phyloP scores from a whole-genome alignment of 108 stramenopile species.

The Conticribra guillardii region DNA sequence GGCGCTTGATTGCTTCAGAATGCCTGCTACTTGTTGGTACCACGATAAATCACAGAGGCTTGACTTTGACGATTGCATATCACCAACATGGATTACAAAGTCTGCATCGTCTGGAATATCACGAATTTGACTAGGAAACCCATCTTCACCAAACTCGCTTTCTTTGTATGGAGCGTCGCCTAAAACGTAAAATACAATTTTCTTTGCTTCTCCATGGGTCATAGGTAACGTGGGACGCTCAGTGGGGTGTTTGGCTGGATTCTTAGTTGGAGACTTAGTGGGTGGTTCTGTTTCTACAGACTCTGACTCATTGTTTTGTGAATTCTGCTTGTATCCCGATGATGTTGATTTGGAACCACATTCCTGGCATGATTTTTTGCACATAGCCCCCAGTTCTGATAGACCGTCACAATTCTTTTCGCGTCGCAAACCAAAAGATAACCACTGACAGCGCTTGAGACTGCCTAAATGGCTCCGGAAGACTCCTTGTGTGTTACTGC shows the following conservation, averaged over 20 bases:
- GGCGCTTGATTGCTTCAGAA: slow-evolving; percentile 6
- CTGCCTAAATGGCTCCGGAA: slow-evolving; percentile 4
- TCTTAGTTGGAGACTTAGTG: background rate
- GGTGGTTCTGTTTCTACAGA: slow-evolving; percentile 1
- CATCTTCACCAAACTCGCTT: slow-evolving; percentile 6
- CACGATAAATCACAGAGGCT: slow-evolving; percentile 6
- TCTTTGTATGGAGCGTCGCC: slow-evolving; percentile 22
- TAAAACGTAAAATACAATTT: slow-evolving; percentile 15
- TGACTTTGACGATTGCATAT: slow-evolving; percentile 6
- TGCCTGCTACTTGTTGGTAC: slow-evolving; percentile 10
- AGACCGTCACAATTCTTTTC: slow-evolving; percentile 8
- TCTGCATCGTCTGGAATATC: slow-evolving; percentile 20
- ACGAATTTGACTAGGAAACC: slow-evolving; percentile 8
- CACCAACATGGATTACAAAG: slow-evolving; percentile 25
- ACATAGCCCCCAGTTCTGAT: slow-evolving; percentile 12
- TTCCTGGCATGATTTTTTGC: slow-evolving; percentile 5
- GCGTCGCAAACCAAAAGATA: background rate
- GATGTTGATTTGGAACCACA: background rate
- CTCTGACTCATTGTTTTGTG: too few relatives aligned
- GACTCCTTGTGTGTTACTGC: slow-evolving; percentile 2
- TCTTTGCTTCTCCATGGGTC: background rate
- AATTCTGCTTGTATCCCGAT: too few relatives aligned
- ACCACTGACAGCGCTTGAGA: slow-evolving; percentile 12
- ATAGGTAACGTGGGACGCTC: background rate
- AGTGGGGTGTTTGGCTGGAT: background rate